Conservation (phyloP, 2,329 filamentous ascomycete species). For the Monosporascus sp. region DNA sequence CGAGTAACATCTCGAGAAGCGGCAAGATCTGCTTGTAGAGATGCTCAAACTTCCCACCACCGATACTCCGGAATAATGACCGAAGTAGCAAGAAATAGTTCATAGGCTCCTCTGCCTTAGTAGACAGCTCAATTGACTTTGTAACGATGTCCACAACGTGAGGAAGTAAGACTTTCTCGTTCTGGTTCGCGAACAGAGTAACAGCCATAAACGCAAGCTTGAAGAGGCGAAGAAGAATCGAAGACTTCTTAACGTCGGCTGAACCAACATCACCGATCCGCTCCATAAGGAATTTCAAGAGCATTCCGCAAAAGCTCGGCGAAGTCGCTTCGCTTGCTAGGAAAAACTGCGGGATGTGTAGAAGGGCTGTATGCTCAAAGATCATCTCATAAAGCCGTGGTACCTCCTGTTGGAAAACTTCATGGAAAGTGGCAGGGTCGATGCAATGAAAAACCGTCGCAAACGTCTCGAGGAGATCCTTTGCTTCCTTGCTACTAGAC, state of each 20-base stretch:
- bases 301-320: slow-evolving; percentile 96
- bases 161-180: slow-evolving; percentile 90
- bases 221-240: slow-evolving; percentile 87
- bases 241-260: slow-evolving; percentile 84
- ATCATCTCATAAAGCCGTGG: slow-evolving; percentile 96
- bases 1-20: slow-evolving; percentile 91
- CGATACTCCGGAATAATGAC: slow-evolving; percentile 92
- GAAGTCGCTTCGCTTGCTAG: slow-evolving; percentile 98
- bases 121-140: slow-evolving; percentile 92
- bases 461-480: slow-evolving; percentile 94
- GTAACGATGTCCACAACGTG: slow-evolving; percentile 97
- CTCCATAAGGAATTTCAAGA: slow-evolving; percentile 95
- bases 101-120: slow-evolving; percentile 93
- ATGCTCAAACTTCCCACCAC: slow-evolving; percentile 93
- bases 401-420: slow-evolving; percentile 97
- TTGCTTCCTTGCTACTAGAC: slow-evolving; percentile 91
- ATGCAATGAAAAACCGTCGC: slow-evolving; percentile 98
- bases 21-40: slow-evolving; percentile 97
- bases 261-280: slow-evolving; percentile 93
- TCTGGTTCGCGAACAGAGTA: slow-evolving; percentile 88
- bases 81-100: slow-evolving; percentile 95
- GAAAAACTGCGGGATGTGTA: slow-evolving; percentile 97
- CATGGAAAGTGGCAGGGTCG: slow-evolving; percentile 95
- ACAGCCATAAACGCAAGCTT: slow-evolving; percentile 99
- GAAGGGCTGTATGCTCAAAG: slow-evolving; percentile 87